Percentiles rank a stretch among this genome's conserved stretches.
These are phyloP conservation scores for Amphibolis antarctica DNA, from an alignment of 106 monocot genomes.

Conservation along the genomic window DNA sequence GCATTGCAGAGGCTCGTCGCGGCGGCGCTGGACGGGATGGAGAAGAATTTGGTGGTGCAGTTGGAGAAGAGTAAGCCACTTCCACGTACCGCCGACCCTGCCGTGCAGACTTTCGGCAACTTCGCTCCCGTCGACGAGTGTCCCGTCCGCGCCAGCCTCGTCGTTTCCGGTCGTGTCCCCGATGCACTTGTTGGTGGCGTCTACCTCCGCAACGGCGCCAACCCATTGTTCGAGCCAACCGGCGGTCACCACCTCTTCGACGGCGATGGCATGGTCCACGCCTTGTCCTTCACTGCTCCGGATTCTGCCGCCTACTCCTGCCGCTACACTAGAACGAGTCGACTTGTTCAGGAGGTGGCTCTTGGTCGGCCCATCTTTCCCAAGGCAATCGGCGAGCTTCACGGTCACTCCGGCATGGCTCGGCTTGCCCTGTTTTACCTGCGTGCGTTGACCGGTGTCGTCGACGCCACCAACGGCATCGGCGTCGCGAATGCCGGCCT, in stretches of 20 bases:
- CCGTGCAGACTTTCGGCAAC: slow-evolving; percentile 29
- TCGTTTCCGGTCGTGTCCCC: slow-evolving; percentile 21
- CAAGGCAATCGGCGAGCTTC: slow-evolving; percentile 39
- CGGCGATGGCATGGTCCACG: slow-evolving; percentile 52
- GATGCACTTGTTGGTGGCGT: slow-evolving; percentile 16
- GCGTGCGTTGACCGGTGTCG: slow-evolving; percentile 27
- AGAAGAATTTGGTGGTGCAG: slow-evolving; percentile 11
- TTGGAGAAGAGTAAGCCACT: slow-evolving; percentile 19
- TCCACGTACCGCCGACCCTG: slow-evolving; percentile 19
- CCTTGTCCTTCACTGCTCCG: slow-evolving; percentile 12
- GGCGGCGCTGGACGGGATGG: slow-evolving; percentile 19
- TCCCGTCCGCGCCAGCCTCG: slow-evolving; percentile 8
- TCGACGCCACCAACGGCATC: slow-evolving; percentile 14
- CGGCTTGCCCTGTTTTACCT: slow-evolving; percentile 28
- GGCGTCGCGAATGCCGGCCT: slow-evolving; percentile 40
- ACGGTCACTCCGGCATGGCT: slow-evolving; percentile 26
- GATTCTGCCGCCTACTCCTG: slow-evolving; percentile 24
- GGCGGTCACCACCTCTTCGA: slow-evolving; percentile 35
- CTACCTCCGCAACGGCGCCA: slow-evolving; percentile 38
- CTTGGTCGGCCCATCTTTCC: slow-evolving; percentile 34
- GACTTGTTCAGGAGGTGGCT: slow-evolving; percentile 23
- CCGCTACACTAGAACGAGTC: slow-evolving; percentile 40
- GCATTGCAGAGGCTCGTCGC: slow-evolving; percentile 16
- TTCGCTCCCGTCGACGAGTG: slow-evolving; percentile 33
- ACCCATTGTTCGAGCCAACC: slow-evolving; percentile 29